Evolutionary conservation across 148 eudicot species (phyloP).

Genomic region (Nepenthes mirabilis): DNA sequence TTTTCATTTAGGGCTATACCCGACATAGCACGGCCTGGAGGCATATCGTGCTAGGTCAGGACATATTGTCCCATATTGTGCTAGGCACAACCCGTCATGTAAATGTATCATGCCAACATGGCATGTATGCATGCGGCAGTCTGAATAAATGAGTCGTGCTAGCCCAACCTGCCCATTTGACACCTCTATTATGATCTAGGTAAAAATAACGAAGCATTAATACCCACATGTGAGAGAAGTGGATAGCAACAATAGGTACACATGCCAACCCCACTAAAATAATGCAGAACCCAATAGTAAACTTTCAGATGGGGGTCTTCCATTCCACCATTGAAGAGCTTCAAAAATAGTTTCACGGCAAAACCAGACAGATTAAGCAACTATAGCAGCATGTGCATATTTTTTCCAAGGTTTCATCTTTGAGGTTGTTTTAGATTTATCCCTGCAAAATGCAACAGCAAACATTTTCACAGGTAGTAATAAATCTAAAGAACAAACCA

Average conservation of each 20-base stretch:
- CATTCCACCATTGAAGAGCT: slow-evolving; percentile 97
- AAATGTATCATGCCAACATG: no score
- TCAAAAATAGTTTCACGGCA: slow-evolving; percentile 94
- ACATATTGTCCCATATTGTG: no score
- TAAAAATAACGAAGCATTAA: not conserved
- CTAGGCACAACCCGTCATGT: no score
- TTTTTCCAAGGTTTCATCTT: slow-evolving; percentile 98
- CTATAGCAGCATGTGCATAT: slow-evolving; percentile 67
- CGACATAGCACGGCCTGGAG: no score
- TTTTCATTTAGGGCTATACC: no score
- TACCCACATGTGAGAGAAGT: slow-evolving; percentile 95
- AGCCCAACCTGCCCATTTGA: no score
- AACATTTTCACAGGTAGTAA: not conserved
- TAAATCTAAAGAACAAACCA: not conserved
- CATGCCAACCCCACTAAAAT: slow-evolving; percentile 76
- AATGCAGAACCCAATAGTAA: slow-evolving; percentile 84
- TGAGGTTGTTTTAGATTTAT: slow-evolving; percentile 64
- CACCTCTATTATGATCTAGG: no score
- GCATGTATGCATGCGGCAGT: no score
- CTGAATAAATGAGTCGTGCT: no score
- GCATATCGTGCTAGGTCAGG: no score
- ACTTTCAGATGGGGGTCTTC: slow-evolving; percentile 88
- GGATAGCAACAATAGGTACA: slow-evolving; percentile 83
- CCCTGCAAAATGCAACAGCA: slow-evolving; percentile 38
- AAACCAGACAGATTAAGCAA: slow-evolving; percentile 91